Evolutionary conservation across 2,329 filamentous ascomycete genomes (phyloP).

Genomic region (Calonectria ilicicola): DNA sequence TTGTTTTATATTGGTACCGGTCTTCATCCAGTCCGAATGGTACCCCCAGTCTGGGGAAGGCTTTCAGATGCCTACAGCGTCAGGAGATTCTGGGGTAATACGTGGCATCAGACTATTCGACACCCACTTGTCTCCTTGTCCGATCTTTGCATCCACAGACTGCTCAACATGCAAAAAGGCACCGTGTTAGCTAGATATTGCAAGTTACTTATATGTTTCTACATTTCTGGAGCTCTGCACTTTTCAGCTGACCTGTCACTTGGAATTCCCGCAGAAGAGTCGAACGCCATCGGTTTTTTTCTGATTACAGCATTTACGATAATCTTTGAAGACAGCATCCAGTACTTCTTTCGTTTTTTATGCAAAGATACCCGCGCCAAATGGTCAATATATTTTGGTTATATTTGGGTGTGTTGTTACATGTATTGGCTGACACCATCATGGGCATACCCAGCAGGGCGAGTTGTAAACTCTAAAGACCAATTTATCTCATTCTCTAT

Average conservation of each 20-base stretch:
- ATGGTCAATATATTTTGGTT: slow-evolving; percentile 20
- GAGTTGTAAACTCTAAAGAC: slow-evolving; percentile 25
- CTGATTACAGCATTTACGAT: slow-evolving; percentile 27
- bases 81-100: slow-evolving; percentile 33
- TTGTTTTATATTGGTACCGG: slow-evolving; percentile 17
- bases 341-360: neutral
- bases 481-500: slow-evolving; percentile 23
- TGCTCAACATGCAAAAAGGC: slow-evolving; percentile 20
- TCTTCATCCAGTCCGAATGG: slow-evolving; percentile 27
- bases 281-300: slow-evolving; percentile 28
- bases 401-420: slow-evolving; percentile 28
- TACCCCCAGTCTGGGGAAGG: slow-evolving; percentile 30
- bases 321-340: slow-evolving; percentile 31
- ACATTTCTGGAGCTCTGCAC: slow-evolving; percentile 32
- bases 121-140: slow-evolving; percentile 31
- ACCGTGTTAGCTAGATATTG: slow-evolving; percentile 24
- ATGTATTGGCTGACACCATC: slow-evolving; percentile 38
- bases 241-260: slow-evolving; percentile 28
- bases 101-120: slow-evolving; percentile 36
- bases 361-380: neutral
- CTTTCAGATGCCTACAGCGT: slow-evolving; percentile 32
- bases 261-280: slow-evolving; percentile 26
- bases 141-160: slow-evolving; percentile 16
- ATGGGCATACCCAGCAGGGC: slow-evolving; percentile 34
- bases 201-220: slow-evolving; percentile 32